Evolutionary conservation across 768 basidiomycete genomes (phyloP).

Genomic region (Lactifluus volemus): DNA sequence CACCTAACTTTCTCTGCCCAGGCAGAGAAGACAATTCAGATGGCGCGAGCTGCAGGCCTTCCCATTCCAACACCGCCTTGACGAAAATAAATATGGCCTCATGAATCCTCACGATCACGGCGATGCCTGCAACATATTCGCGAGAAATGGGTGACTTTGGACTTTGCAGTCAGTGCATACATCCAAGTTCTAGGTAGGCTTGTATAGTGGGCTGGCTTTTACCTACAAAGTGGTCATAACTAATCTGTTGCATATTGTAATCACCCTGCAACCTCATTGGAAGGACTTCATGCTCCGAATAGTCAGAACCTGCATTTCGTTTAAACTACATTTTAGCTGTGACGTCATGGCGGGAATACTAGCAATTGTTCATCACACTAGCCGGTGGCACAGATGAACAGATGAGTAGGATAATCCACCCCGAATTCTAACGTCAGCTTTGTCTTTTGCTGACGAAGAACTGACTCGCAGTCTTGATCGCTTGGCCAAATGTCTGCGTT

Average conservation of each 20-base stretch:
- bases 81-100: neutral
- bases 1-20: neutral
- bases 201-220: neutral
- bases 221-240: too few species aligned
- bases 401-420: neutral
- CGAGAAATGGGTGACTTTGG: neutral
- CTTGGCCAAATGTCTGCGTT: conserved; percentile 16
- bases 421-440: neutral
- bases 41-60: conserved; percentile 13
- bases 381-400: neutral
- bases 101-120: neutral
- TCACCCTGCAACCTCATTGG: neutral
- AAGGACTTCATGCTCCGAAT: neutral
- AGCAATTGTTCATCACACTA: neutral
- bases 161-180: neutral
- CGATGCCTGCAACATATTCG: neutral
- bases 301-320: neutral
- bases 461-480: conserved; percentile 13
- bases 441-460: conserved; percentile 9
- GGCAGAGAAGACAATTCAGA: conserved; percentile 16
- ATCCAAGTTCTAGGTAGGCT: neutral
- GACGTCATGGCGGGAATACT: neutral
- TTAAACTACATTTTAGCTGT: neutral
- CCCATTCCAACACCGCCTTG: conserved; percentile 6
- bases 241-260: neutral